phyloP scores from a whole-genome alignment of 352 stramenopile species.

The Pythium angustatum region DNA sequence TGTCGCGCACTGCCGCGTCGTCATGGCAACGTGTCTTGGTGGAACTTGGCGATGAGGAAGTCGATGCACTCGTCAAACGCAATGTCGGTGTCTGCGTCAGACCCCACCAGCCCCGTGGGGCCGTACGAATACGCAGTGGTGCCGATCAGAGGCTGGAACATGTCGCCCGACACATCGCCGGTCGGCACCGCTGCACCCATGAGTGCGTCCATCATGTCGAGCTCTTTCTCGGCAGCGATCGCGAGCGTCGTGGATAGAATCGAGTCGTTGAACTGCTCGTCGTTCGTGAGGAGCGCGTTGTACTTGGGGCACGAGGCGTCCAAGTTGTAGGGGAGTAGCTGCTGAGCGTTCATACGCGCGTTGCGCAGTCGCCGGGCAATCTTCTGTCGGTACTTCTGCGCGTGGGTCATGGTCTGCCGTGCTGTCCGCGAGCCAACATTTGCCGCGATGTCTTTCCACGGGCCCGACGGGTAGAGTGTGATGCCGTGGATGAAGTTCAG shows the following conservation, averaged over 20 bases:
- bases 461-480: conserved; percentile 70
- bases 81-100: conserved; percentile 55
- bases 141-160: conserved; percentile 50
- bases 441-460: conserved; percentile 78
- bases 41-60: conserved; percentile 61
- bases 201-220: conserved; percentile 55
- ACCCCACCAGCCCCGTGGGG: conserved; percentile 22
- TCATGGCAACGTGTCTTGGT: conserved; percentile 29
- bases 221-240: conserved; percentile 68
- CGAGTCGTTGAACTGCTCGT: conserved; percentile 82
- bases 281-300: conserved; percentile 64
- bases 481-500: conserved; percentile 74
- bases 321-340: conserved; percentile 67
- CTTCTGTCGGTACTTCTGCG: conserved; percentile 87
- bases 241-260: conserved; percentile 75
- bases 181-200: conserved; percentile 22
- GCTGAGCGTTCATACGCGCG: conserved; percentile 64
- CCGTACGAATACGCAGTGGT: conserved; percentile 28
- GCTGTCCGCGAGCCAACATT: conserved; percentile 73
- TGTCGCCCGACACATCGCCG: not conserved
- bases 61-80: conserved; percentile 84
- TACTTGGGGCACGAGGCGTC: conserved; percentile 64
- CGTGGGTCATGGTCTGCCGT: conserved; percentile 81
- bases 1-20: not conserved
- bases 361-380: conserved; percentile 72